These are phyloP conservation scores for Microsporum canis DNA, from an alignment of 2,329 filamentous ascomycete genomes.

Conservation along the genomic window DNA sequence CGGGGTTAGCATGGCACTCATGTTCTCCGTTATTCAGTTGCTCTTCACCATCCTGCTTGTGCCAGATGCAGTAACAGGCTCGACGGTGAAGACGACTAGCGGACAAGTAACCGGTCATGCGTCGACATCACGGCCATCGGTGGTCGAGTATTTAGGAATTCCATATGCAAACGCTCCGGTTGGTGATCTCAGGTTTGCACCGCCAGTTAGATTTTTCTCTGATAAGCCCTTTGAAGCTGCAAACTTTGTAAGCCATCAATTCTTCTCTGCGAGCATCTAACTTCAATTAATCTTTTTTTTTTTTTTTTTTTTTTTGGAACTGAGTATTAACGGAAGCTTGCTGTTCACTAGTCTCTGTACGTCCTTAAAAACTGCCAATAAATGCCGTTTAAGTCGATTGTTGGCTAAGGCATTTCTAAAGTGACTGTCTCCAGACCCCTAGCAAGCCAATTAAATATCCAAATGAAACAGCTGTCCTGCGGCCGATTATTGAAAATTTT, in stretches of 20 bases:
- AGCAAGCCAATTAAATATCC: not conserved
- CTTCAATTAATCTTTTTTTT: not conserved
- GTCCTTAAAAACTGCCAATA: not conserved
- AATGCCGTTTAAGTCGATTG: not conserved
- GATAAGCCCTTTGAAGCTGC: slow-evolving; percentile 3
- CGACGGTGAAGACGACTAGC: slow-evolving; percentile 10
- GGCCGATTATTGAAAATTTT: slow-evolving; percentile 7
- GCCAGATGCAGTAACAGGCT: not conserved
- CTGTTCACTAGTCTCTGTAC: not conserved
- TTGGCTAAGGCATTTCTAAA: not conserved
- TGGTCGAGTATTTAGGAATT: slow-evolving; percentile 14
- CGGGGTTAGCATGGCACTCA: not conserved
- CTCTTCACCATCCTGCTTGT: not conserved
- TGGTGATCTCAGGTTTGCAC: slow-evolving; percentile 10
- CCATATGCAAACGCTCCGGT: slow-evolving; percentile 12
- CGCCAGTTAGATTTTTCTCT: slow-evolving; percentile 1
- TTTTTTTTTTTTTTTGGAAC: not conserved
- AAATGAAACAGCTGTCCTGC: not conserved
- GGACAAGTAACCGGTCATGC: slow-evolving; percentile 12
- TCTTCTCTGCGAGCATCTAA: not conserved
- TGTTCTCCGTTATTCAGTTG: not conserved
- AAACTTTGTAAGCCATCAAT: not conserved
- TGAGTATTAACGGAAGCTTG: not conserved
- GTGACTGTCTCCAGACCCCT: not conserved
- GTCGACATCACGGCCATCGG: slow-evolving; percentile 8